A percentile compares a stretch with the other conserved stretches of the same genome.
Evolutionary conservation across 2,329 filamentous ascomycete species (phyloP).

Genomic region (Simplicillium sp.): DNA sequence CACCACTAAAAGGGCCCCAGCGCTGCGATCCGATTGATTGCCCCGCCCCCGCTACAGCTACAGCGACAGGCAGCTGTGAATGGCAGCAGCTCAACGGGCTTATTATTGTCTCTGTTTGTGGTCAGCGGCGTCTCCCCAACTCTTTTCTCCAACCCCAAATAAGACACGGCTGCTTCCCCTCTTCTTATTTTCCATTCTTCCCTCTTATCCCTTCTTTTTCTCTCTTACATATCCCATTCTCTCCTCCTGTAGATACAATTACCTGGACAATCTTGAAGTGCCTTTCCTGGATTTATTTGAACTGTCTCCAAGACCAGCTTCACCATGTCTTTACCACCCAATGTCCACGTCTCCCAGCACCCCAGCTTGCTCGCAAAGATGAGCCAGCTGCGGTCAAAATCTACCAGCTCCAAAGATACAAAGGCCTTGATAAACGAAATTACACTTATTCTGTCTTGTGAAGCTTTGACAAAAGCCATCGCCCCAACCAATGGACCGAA

Average conservation of each 20-base stretch:
- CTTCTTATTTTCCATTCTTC: neutral
- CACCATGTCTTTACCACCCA: slow-evolving; percentile 39
- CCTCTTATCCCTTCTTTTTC: neutral
- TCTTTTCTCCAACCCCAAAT: no score
- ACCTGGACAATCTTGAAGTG: no score
- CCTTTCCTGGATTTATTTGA: no score
- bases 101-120: no score
- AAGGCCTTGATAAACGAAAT: slow-evolving; percentile 82
- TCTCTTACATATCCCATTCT: no score
- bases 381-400: slow-evolving; percentile 72
- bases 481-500: slow-evolving; percentile 47
- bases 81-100: no score
- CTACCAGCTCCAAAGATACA: slow-evolving; percentile 63
- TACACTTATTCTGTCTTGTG: slow-evolving; percentile 68
- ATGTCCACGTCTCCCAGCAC: slow-evolving; percentile 73
- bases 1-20: neutral
- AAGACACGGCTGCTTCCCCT: no score
- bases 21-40: neutral
- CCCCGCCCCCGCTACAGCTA: no score
- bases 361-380: slow-evolving; percentile 84
- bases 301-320: neutral
- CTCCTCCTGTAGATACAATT: no score
- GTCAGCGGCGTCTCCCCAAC: no score
- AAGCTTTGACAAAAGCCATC: slow-evolving; percentile 63
- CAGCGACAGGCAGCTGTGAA: no score